A percentile compares a stretch with the other conserved stretches of the same genome.
Evolutionary conservation across 1,139 yeast species (phyloP).

Genomic region (Meyerozyma guilliermondii): DNA sequence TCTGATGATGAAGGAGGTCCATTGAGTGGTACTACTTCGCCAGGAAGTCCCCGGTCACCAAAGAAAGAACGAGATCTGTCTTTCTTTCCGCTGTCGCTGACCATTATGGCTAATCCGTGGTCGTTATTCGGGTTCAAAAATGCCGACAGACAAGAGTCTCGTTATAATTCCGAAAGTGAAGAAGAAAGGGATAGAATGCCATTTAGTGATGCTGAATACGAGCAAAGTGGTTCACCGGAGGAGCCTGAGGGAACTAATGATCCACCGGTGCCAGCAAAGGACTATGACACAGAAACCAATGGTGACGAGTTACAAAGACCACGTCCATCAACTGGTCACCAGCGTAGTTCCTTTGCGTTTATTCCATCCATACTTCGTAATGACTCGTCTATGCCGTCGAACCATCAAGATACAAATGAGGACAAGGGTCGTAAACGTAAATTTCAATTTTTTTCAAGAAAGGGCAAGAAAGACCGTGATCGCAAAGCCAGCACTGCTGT

Average conservation of each 20-base stretch:
- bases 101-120: slow-evolving; percentile 24
- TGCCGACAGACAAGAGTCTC: slow-evolving; percentile 20
- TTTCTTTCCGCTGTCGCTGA: not conserved
- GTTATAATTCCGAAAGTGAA: slow-evolving; percentile 24
- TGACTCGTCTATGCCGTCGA: slow-evolving; percentile 5
- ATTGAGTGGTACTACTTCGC: not conserved
- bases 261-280: not conserved
- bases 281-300: slow-evolving; percentile 1
- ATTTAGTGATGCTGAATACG: slow-evolving; percentile 9
- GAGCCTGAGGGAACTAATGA: slow-evolving; percentile 3
- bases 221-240: slow-evolving; percentile 5
- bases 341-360: slow-evolving; percentile 10
- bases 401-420: slow-evolving; percentile 4
- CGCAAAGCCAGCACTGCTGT: slow-evolving; percentile 12
- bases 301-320: not conserved
- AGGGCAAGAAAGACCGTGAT: slow-evolving; percentile 19
- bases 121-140: slow-evolving; percentile 17
- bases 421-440: slow-evolving; percentile 12
- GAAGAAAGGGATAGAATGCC: slow-evolving; percentile 14
- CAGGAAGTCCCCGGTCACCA: not conserved
- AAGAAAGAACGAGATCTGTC: not conserved
- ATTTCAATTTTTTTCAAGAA: slow-evolving; percentile 24
- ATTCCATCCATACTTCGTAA: slow-evolving; percentile 12
- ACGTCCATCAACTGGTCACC: slow-evolving; percentile 2
- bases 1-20: not conserved